These are phyloP conservation scores for Stephania cephalantha DNA, from an alignment of 164 flowering plant species.

Conservation along the genomic window DNA sequence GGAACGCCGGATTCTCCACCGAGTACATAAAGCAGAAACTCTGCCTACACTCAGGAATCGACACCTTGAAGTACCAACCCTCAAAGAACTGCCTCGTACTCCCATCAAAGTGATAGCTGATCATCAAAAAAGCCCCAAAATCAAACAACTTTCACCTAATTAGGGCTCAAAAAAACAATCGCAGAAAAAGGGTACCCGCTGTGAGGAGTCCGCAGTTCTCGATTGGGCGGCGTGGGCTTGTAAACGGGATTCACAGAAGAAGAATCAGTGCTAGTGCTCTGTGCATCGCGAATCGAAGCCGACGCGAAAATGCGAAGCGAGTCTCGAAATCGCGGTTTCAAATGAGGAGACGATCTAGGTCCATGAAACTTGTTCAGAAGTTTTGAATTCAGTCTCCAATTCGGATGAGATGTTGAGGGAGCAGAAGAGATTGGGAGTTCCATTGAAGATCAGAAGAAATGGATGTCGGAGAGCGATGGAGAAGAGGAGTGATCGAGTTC, in stretches of 20 bases:
- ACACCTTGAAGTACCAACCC: slow-evolving; percentile 96
- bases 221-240: slow-evolving; percentile 58
- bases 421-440: slow-evolving; percentile 8
- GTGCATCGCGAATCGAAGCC: not conserved
- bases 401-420: slow-evolving; percentile 1
- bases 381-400: too few relatives aligned
- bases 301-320: slow-evolving; percentile 5
- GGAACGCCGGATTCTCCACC: slow-evolving; percentile 82
- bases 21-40: slow-evolving; percentile 97
- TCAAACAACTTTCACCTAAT: not conserved
- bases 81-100: slow-evolving; percentile 68
- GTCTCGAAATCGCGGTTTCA: not conserved
- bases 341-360: not conserved
- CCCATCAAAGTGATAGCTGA: slow-evolving; percentile 89
- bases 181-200: slow-evolving; percentile 57
- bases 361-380: too few relatives aligned
- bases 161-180: not conserved
- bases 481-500: not conserved
- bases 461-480: not conserved
- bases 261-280: slow-evolving; percentile 1
- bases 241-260: slow-evolving; percentile 47
- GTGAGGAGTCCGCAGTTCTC: slow-evolving; percentile 86
- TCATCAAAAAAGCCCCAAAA: not conserved
- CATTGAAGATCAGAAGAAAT: slow-evolving; percentile 7
- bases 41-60: slow-evolving; percentile 72